Base-by-base conservation (phyloP, 129 eudicot genomes). In the Centaurea solstitialis region DNA sequence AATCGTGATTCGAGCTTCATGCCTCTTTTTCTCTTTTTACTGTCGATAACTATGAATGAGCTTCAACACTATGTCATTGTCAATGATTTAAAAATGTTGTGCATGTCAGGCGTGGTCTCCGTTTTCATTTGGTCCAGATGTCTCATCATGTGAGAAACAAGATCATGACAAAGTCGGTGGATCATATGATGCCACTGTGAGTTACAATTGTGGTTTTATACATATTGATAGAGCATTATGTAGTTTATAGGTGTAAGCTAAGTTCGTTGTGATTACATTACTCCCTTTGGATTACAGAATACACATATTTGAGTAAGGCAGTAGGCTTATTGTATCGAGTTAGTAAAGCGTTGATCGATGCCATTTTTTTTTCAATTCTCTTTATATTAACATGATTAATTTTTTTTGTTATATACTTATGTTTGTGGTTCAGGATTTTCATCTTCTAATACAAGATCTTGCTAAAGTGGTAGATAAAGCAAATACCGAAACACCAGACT, bases 21-120 rank as follows among this genome's bases (percentile, higher is more conserved):
- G 22, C 76, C 28, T 53, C 13, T 13, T 0, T 67, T 64, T 68
- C 21, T 43, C n/a, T 12, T 65, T 72, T 10, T 43, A 38, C 45
- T 59, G n/a, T 5, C 43, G 24, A 59, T 57, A 53, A 24, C 65
- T 57, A n/a, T 82, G 12, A 43, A 6, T 6, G 9, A 20, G 23
- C 39, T 4, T 33, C 22, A 26, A 37, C 50, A 4, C 13, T 64
- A 45, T 12, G 15, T 79, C 41, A 57, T 79, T 24, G 22, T 64
- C 7, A 35, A 50, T 33, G 38, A 82, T 59, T 26, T 57, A 30
- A 12, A 26, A 33, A 38, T 35, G 66, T 84, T 47, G 71, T 87
- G 21, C 37, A 74, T 80, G 30, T 80, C 88, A 95, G 99, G 99
- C 97, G 21, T 95, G 99, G 99, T 88, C 86, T 70, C 98, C 99